These are phyloP conservation scores for Sporothrix euskadiensis DNA, from an alignment of 2,329 filamentous ascomycete species.

Conservation along the genomic window DNA sequence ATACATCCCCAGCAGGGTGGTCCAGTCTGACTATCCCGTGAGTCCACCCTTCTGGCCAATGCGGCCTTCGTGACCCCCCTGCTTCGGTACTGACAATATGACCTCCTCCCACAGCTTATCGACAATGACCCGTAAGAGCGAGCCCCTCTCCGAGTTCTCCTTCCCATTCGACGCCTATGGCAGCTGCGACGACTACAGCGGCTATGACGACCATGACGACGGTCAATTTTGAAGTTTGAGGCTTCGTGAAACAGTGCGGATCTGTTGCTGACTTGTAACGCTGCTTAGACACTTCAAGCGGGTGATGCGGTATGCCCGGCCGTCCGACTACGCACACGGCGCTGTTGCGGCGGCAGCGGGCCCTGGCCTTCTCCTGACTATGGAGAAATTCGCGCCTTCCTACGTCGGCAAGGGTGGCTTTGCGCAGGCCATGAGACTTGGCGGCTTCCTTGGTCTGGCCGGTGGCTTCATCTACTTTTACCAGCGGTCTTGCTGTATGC, in stretches of 20 bases:
- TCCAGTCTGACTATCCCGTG: constrained; percentile 85
- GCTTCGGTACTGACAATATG: constrained; percentile 30
- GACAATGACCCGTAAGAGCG: constrained; percentile 88
- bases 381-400: constrained; percentile 84
- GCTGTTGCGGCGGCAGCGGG: constrained; percentile 67
- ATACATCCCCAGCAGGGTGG: constrained; percentile 73
- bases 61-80: constrained; percentile 32
- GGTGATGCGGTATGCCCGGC: constrained; percentile 82
- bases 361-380: constrained; percentile 71
- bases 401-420: constrained; percentile 82
- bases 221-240: background rate
- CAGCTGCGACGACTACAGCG: background rate
- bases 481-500: constrained; percentile 78
- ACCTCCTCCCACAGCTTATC: constrained; percentile 71
- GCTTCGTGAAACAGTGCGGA: background rate
- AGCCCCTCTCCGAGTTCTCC: background rate
- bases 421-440: constrained; percentile 76
- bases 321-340: constrained; percentile 77
- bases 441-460: constrained; percentile 67
- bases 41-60: constrained; percentile 49
- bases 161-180: background rate
- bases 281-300: constrained; percentile 77
- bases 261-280: constrained; percentile 35
- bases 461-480: constrained; percentile 87
- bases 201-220: background rate